These are phyloP conservation scores for Corynespora cassiicola DNA, from an alignment of 2,329 filamentous ascomycete species.

Conservation along the genomic window DNA sequence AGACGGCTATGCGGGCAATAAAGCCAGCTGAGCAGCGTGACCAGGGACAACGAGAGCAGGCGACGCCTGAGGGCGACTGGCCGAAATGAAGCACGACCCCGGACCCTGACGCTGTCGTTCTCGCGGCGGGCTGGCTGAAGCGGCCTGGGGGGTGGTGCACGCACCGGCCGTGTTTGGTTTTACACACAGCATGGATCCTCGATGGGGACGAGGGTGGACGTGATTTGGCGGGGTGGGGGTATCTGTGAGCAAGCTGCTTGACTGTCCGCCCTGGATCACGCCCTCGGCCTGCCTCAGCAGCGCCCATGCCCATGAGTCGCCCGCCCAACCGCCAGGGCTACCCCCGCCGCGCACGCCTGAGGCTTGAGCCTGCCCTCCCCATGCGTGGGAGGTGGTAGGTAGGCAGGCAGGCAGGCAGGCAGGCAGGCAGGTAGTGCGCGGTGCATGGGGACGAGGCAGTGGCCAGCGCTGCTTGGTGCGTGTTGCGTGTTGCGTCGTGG, in stretches of 20 bases:
- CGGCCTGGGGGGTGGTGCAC: slow-evolving; percentile 3
- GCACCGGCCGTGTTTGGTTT: slow-evolving; percentile 18
- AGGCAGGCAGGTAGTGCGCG: too few species aligned
- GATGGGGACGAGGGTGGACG: slow-evolving; percentile 2
- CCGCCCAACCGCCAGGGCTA: slow-evolving; percentile 32
- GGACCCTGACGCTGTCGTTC: slow-evolving; percentile 20
- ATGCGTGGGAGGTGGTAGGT: too few species aligned
- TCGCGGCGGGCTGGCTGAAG: slow-evolving; percentile 24
- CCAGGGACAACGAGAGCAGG: slow-evolving; percentile 6
- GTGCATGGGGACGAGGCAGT: too few species aligned
- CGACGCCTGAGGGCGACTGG: slow-evolving; percentile 7
- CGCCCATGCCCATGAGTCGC: slow-evolving; percentile 36
- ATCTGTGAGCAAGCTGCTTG: slow-evolving; percentile 17
- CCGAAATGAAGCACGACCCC: slow-evolving; percentile 13
- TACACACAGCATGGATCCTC: slow-evolving; percentile 9
- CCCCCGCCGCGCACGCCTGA: slow-evolving; percentile 22
- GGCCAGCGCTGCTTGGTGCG: too few species aligned
- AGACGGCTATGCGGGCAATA: slow-evolving; percentile 10
- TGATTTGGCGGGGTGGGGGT: slow-evolving; percentile 17
- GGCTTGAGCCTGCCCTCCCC: too few species aligned
- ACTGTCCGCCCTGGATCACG: slow-evolving; percentile 26
- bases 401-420: too few species aligned
- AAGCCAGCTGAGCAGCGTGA: slow-evolving; percentile 8
- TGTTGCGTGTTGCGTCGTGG: too few species aligned
- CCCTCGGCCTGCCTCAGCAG: slow-evolving; percentile 21